Conservation (phyloP, 2,329 filamentous ascomycete species). For the Capronia coronata region DNA sequence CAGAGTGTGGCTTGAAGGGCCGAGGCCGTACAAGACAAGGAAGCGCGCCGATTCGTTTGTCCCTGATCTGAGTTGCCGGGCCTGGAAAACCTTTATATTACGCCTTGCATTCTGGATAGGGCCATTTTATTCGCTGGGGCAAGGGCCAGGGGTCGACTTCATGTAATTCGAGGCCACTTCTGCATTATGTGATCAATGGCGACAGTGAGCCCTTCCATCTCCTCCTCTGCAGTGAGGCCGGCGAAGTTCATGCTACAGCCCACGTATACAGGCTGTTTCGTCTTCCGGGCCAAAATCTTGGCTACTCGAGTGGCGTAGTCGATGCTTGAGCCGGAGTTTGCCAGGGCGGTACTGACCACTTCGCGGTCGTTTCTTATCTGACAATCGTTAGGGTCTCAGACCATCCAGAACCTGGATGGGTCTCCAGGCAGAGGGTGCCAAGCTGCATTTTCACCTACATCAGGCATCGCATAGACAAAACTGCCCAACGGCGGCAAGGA, state of each 20-base stretch:
- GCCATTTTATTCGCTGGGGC: too few species aligned
- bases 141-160: neutral
- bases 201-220: constrained; percentile 78
- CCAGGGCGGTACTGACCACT: constrained; percentile 67
- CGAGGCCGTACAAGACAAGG: neutral
- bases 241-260: constrained; percentile 78
- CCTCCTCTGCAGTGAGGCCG: constrained; percentile 80
- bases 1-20: too few species aligned
- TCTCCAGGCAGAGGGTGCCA: too few species aligned
- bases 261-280: constrained; percentile 74
- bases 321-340: constrained; percentile 64
- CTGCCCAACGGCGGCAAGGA: constrained; percentile 62
- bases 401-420: neutral
- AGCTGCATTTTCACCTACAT: constrained; percentile 51
- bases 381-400: constrained; percentile 19
- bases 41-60: constrained; percentile 14
- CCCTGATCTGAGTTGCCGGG: neutral
- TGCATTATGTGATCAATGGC: constrained; percentile 64
- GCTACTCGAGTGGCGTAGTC: constrained; percentile 84
- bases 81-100: neutral
- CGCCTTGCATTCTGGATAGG: too few species aligned
- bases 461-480: constrained; percentile 88
- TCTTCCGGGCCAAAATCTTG: constrained; percentile 69
- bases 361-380: constrained; percentile 39
- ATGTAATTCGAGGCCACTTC: constrained; percentile 8